These are phyloP conservation scores for Aspergillus amoenus DNA, from an alignment of 2,329 filamentous ascomycete species.

Conservation along the genomic window DNA sequence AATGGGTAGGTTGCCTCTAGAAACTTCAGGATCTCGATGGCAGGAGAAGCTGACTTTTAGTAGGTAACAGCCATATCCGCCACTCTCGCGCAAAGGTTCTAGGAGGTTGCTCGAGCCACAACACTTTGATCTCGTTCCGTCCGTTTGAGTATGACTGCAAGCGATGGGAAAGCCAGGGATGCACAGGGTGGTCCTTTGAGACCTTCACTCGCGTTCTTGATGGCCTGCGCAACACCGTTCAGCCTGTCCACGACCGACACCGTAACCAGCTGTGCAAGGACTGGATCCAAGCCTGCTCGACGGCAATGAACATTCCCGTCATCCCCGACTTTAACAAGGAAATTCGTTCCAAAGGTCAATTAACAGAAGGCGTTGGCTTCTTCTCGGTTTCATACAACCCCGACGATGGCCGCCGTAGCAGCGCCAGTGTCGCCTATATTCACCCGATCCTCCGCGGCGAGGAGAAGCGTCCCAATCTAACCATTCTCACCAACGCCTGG, in stretches of 20 bases:
- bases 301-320: constrained; percentile 75
- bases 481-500: constrained; percentile 83
- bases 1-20: constrained; percentile 54
- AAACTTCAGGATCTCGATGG: neutral
- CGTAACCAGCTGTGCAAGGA: constrained; percentile 89
- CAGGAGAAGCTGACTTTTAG: neutral
- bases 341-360: constrained; percentile 69
- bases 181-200: constrained; percentile 82
- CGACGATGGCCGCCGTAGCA: constrained; percentile 79
- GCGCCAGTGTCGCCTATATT: constrained; percentile 87
- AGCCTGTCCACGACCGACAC: constrained; percentile 81
- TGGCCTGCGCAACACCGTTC: constrained; percentile 84
- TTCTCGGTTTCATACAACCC: constrained; percentile 91
- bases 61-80: constrained; percentile 85
- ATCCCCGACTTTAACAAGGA: constrained; percentile 84
- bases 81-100: constrained; percentile 91
- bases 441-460: constrained; percentile 84
- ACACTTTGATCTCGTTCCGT: constrained; percentile 89
- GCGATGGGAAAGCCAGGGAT: constrained; percentile 79
- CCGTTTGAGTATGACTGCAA: constrained; percentile 87
- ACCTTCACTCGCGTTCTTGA: constrained; percentile 79
- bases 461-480: constrained; percentile 80
- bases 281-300: constrained; percentile 80
- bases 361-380: constrained; percentile 80
- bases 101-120: constrained; percentile 89